These are phyloP conservation scores for Holtermannia corniformis DNA, from an alignment of 768 basidiomycete genomes.

Conservation along the genomic window DNA sequence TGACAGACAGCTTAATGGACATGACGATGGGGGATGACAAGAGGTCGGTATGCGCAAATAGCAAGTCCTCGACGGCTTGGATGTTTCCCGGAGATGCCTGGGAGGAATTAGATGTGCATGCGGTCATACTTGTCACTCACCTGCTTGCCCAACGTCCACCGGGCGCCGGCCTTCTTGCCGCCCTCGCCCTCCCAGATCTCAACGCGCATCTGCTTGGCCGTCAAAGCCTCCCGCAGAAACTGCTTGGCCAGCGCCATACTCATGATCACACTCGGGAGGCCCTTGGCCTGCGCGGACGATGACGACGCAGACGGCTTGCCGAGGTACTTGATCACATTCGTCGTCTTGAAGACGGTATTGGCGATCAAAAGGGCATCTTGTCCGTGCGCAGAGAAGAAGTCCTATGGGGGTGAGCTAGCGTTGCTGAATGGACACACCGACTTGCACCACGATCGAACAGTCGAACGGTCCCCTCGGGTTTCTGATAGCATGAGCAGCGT, in stretches of 20 bases:
- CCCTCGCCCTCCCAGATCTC: conserved; percentile 79
- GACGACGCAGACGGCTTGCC: conserved; percentile 44
- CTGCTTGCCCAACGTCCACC: conserved; percentile 74
- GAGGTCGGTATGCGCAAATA: conserved; percentile 72
- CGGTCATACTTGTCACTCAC: conserved; percentile 41
- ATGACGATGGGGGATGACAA: conserved; percentile 77
- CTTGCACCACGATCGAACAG: conserved; percentile 63
- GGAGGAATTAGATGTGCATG: too few relatives aligned
- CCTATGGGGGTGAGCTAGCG: conserved; percentile 28
- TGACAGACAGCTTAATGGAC: conserved; percentile 63
- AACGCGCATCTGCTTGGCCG: conserved; percentile 75
- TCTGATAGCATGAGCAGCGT: conserved; percentile 21
- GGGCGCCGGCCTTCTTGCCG: conserved; percentile 52
- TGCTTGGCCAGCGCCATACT: conserved; percentile 65
- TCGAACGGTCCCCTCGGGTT: conserved; percentile 60
- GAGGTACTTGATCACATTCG: conserved; percentile 84
- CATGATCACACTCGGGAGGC: conserved; percentile 66
- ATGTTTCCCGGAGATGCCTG: conserved; percentile 68
- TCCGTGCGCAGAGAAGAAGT: conserved; percentile 83
- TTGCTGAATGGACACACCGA: background rate
- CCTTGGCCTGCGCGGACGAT: conserved; percentile 33
- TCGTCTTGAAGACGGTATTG: conserved; percentile 50
- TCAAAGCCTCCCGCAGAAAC: conserved; percentile 80
- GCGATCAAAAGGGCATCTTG: conserved; percentile 82
- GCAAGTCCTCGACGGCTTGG: conserved; percentile 61